A percentile compares a stretch with the other conserved stretches of the same genome.
Evolutionary conservation across 2,329 filamentous ascomycete genomes (phyloP).

Genomic region (Allantophomopsis cytisporea): DNA sequence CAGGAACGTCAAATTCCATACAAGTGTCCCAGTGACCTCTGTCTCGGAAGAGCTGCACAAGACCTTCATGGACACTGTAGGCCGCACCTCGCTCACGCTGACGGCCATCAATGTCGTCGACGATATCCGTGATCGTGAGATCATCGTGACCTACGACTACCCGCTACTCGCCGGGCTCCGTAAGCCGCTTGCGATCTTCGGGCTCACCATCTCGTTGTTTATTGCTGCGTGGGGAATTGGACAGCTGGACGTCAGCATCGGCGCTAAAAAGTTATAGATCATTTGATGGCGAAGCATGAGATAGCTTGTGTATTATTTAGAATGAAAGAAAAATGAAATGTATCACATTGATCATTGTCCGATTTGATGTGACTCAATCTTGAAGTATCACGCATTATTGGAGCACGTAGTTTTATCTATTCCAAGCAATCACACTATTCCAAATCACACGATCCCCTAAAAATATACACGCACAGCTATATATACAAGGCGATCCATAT

Average conservation of each 20-base stretch:
- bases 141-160: conserved; percentile 83
- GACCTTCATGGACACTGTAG: conserved; percentile 89
- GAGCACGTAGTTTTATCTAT: too few relatives aligned
- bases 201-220: conserved; percentile 62
- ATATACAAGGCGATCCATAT: too few relatives aligned
- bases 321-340: too few relatives aligned
- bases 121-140: conserved; percentile 70
- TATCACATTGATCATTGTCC: too few relatives aligned
- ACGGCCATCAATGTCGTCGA: conserved; percentile 81
- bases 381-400: too few relatives aligned
- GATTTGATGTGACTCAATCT: too few relatives aligned
- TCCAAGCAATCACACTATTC: too few relatives aligned
- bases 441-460: too few relatives aligned
- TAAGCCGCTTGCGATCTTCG: conserved; percentile 76
- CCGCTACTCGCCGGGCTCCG: conserved; percentile 60
- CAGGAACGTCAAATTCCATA: conserved; percentile 69
- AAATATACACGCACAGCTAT: too few relatives aligned
- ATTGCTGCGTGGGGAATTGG: conserved; percentile 61
- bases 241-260: conserved; percentile 16
- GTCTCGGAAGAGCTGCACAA: conserved; percentile 51
- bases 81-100: conserved; percentile 70
- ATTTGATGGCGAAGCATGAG: too few relatives aligned
- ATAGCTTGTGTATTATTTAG: too few relatives aligned
- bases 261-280: neutral
- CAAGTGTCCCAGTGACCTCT: conserved; percentile 56